Conservation (phyloP, 495 filamentous ascomycete genomes). For the Apodospora peruviana region DNA sequence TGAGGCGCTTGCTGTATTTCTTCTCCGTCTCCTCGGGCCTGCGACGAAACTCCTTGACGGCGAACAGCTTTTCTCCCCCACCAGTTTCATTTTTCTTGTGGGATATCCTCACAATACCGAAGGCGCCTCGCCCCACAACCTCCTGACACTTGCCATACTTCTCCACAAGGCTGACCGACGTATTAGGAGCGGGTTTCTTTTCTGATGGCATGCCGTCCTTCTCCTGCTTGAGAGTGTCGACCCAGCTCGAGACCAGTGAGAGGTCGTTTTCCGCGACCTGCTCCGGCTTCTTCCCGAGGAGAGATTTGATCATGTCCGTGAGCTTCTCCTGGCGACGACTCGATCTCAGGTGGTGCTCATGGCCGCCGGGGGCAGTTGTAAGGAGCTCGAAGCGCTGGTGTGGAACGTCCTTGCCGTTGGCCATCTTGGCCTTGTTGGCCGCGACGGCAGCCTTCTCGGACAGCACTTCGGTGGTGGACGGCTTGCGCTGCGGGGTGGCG, state of each 20-base stretch:
- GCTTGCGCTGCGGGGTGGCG: constrained; percentile 20
- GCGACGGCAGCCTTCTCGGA: constrained; percentile 4
- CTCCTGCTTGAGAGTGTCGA: constrained; percentile 86
- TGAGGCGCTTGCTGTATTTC: constrained; percentile 96
- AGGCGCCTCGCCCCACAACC: constrained; percentile 93
- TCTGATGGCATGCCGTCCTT: constrained; percentile 65
- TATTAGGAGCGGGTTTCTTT: constrained; percentile 69
- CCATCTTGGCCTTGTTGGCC: constrained; percentile 13
- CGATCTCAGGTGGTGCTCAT: constrained; percentile 82
- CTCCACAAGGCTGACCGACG: constrained; percentile 79
- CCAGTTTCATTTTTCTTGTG: constrained; percentile 89
- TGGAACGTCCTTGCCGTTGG: constrained; percentile 21
- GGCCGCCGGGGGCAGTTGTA: constrained; percentile 50
- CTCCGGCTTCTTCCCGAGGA: constrained; percentile 73
- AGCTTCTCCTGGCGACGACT: constrained; percentile 91
- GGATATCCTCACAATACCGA: constrained; percentile 96
- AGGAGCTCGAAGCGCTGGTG: constrained; percentile 39
- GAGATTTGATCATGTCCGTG: constrained; percentile 79
- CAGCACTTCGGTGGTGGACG: constrained; percentile 25
- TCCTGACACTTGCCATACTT: constrained; percentile 99
- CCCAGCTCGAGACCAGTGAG: constrained; percentile 92
- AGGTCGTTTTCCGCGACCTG: constrained; percentile 74
- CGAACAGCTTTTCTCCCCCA: constrained; percentile 82
- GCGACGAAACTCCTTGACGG: constrained; percentile 96
- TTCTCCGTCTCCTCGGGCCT: constrained; percentile 88